These are phyloP conservation scores for Beta lomatogona DNA, from an alignment of 179 eudicot genomes.

Conservation along the genomic window DNA sequence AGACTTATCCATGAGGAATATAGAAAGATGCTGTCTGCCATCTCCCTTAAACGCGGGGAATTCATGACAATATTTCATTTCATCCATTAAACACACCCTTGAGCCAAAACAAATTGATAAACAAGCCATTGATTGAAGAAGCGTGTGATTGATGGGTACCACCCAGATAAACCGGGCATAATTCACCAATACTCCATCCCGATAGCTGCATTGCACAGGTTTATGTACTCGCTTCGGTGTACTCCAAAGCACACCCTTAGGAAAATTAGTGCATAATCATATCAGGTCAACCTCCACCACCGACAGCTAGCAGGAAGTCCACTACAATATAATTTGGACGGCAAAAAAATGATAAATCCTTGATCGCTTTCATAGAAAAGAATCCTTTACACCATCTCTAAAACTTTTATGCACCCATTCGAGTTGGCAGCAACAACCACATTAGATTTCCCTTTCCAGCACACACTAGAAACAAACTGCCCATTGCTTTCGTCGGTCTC, in stretches of 20 bases:
- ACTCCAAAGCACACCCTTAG: neutral
- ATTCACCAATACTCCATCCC: neutral
- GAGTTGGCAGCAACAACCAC: constrained; percentile 90
- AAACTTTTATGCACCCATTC: constrained; percentile 80
- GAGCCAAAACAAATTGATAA: neutral
- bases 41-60: neutral
- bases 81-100: neutral
- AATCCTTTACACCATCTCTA: constrained; percentile 65
- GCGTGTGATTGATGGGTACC: neutral
- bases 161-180: neutral
- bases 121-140: neutral
- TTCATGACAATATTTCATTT: neutral
- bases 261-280: neutral
- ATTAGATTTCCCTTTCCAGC: constrained; percentile 88
- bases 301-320: neutral
- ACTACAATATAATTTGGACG: constrained; percentile 11
- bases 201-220: neutral
- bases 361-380: neutral
- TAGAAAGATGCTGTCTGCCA: constrained; percentile 9
- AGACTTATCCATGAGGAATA: neutral
- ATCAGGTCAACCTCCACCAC: neutral
- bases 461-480: constrained; percentile 95
- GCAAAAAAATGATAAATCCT: neutral
- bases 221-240: neutral
- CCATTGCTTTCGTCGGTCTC: constrained; percentile 88